Base-by-base conservation (phyloP, 1,284 basidiomycete genomes). In the Puccinia hordei region DNA sequence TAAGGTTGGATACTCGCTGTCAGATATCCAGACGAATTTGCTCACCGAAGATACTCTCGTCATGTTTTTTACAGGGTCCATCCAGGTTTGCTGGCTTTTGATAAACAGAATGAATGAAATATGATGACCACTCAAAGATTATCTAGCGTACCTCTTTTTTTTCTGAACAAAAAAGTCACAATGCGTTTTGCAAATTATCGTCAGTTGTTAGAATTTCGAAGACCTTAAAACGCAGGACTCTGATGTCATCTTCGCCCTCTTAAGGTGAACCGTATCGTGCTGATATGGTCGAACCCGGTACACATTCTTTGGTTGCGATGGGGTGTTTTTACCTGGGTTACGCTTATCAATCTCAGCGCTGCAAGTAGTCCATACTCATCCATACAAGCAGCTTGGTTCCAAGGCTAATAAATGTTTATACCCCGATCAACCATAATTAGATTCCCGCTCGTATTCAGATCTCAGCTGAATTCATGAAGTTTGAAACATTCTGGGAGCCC, bases 121-220 rank as follows among this genome's bases (percentile, higher is more conserved):
- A 41, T 12, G 38, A 41, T 41, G n/a, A 24, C 33, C 4, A 59
- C 1, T 12, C 33, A 19, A 38, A 35, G 33, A 38, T 17, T 63
- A 33, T 4, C 33, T 33, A 30, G 9, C 38, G 12, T 41, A 24
- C 27, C 38, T 46, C 41, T 68, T 8, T 35, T 63, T 35, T 35
- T 63, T 22, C 24, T 24, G 49, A 35, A 63, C 35, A 19, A 35
- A 30, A 46, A 46, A 68, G 66, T 68, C 66, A n/a, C 66, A 68
- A n/a, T 68, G 66, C 66, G 46, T 68, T 49, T 49, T 68, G 38
- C 66, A 68, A 68, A 68, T 68, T 49, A 68, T 68, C 15, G 66
- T 68, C 15, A 51, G 66, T 17, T 68, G 12, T 46, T 66, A 3
- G 3, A 2, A 35, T 66, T 66, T 15, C 12, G 9, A 59, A 59